Base-by-base conservation (phyloP, 2,329 filamentous ascomycete species). In the Cryphonectria japonica region DNA sequence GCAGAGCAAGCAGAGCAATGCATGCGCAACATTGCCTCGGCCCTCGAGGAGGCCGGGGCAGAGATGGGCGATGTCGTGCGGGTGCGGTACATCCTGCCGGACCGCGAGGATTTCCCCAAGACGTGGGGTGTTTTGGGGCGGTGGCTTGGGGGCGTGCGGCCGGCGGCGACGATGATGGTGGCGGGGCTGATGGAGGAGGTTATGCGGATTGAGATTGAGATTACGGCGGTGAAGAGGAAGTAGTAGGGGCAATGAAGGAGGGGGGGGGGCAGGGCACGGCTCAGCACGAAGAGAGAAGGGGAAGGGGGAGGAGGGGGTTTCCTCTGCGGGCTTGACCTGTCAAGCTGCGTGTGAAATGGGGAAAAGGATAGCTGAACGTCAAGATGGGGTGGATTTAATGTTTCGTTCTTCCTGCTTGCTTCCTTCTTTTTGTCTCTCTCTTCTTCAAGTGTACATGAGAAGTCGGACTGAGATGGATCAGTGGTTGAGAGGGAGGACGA, bases 151-250 rank as follows among this genome's bases (percentile, higher is more conserved):
- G 76, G 82, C 2, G 82, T 85, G n/a, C 78, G 82, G 43, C 86
- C 86, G 0, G 85, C 86, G 34, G 86, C 86, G 29, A 88, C 85
- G 1, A 88, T 88, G 86, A 76, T 87, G 0, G 82, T 86, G 76
- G 82, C 84, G 0, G 82, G 78, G 13, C 74, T 88, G 70, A 84
- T 87, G 83, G 83, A 86, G 75, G 85, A 86, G 50, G 79, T 65
- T 26, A 84, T 85, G 82, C 81, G 78, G 77, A 79, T 81, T 59
- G 79, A 81, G 75, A 69, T 80, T 9, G 79, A 81, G 72, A 79
- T 80, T 32, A 80, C 78, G 50, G 79, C 78, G 2, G 75, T 74
- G 70, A 77, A 68, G 72, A 59, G 54, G 26, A 26, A 4, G 16
- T 7, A 29, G n/a, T 19, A 46, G 41, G 41, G 26, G 41, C 34